These are phyloP conservation scores for Chenopodium quinoa DNA, from an alignment of 148 eudicot genomes.

Conservation along the genomic window DNA sequence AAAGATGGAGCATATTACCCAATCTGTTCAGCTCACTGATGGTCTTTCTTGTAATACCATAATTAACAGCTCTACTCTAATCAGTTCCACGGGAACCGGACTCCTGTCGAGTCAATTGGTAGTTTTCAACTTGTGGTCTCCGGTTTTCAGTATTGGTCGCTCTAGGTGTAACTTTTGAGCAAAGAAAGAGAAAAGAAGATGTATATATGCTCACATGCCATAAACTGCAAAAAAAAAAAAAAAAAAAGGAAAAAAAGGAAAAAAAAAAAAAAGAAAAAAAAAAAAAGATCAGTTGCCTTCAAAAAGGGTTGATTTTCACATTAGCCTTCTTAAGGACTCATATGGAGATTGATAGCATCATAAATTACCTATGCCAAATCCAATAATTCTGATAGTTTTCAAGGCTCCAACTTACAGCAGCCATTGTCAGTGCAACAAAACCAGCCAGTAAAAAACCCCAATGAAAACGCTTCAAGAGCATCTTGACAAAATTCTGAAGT, in stretches of 20 bases:
- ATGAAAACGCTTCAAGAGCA: conserved; percentile 54
- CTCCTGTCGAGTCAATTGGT: conserved; percentile 73
- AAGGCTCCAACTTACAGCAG: conserved; percentile 77
- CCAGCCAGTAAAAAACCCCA: conserved; percentile 76
- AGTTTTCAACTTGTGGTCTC: conserved; percentile 34
- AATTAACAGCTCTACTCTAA: conserved; percentile 2
- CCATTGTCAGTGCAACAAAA: conserved; percentile 58
- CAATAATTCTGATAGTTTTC: conserved; percentile 77
- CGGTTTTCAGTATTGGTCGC: conserved; percentile 29
- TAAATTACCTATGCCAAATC: conserved; percentile 90
- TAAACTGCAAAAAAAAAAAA: conserved; percentile 47
- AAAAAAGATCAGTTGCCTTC: background rate
- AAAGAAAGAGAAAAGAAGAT: conserved; percentile 85
- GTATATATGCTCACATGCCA: conserved; percentile 86
- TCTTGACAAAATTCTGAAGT: conserved; percentile 38
- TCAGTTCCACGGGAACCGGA: conserved; percentile 40
- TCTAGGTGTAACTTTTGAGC: conserved; percentile 50
- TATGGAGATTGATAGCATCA: background rate
- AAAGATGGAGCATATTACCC: background rate
- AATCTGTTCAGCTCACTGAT: background rate
- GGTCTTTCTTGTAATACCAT: background rate
- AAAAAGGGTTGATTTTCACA: background rate
- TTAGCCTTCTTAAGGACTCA: background rate
- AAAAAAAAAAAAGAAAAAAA: conserved; percentile 1
- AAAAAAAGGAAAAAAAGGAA: background rate